Percentiles rank a stretch among this genome's conserved stretches.
phyloP scores from a whole-genome alignment of 1,284 basidiomycete species.

The Cronartium ribicola region DNA sequence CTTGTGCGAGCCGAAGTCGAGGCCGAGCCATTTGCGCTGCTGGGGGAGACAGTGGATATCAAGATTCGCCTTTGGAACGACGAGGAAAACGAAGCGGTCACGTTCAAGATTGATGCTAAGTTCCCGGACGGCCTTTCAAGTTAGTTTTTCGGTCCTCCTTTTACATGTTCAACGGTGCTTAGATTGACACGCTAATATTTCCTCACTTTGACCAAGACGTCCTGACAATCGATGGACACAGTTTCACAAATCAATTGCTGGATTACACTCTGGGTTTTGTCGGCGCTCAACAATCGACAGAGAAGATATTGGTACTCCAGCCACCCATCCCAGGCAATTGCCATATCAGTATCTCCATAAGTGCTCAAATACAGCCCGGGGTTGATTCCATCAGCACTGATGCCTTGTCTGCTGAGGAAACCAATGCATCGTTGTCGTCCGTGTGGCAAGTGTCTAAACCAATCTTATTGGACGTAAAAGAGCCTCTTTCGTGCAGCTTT shows the following conservation, averaged over 20 bases:
- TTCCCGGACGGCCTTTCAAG: background rate
- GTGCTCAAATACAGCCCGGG: background rate
- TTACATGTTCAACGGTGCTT: no score
- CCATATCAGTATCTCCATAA: background rate
- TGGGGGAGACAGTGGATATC: background rate
- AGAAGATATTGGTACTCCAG: background rate
- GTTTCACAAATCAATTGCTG: background rate
- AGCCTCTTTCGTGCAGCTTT: background rate
- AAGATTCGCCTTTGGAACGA: background rate
- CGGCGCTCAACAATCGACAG: background rate
- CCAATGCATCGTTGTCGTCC: background rate
- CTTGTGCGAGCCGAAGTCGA: slow-evolving; percentile 12
- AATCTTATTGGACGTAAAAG: background rate
- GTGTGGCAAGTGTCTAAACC: background rate
- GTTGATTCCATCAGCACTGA: background rate
- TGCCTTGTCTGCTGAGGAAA: background rate
- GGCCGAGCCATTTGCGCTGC: background rate
- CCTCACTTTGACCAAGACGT: background rate
- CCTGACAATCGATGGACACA: background rate
- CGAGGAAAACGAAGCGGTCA: background rate
- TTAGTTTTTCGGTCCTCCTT: background rate
- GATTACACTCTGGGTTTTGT: background rate
- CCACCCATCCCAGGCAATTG: background rate
- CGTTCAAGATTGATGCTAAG: background rate
- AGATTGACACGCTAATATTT: no score